Base-by-base conservation (phyloP, 2,329 filamentous ascomycete genomes). In the Chalaropsis thielavioides region DNA sequence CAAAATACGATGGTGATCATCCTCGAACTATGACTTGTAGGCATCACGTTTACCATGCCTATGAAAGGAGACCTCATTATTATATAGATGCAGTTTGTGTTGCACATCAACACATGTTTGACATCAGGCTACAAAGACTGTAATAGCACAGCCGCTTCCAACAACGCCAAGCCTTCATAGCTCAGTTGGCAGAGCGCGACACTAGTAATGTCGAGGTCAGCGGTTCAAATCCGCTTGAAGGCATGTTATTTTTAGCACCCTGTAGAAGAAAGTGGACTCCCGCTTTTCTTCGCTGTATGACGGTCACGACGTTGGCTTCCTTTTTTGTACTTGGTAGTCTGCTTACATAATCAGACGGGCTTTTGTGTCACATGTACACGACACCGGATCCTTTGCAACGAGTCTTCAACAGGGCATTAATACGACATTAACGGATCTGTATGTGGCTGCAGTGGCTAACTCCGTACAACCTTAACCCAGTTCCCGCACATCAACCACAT, bases 171-270 rank as follows among this genome's bases (percentile, higher is more conserved):
- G 59, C 59, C 59, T 61, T 44, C 40, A 61, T 61, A 61, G 59
- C 59, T 61, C 59, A 61, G 59, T 61, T 61, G 59, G 59, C 59
- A 61, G 59, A 61, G 59, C 59, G 59, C 59, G 59, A 61, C 59
- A 61, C 59, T 61, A 61, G 59, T 61, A 61, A 61, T 61, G 59
- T 61, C 59, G 59, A 61, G 59, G 59, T 61, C 59, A 61, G 59
- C 59, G 59, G 59, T 61, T 61, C 59, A 61, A 61, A 61, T 61
- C 59, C 59, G 59, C 59, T 61, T 61, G 40, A 44, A 61, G 59
- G 59, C 59, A 61, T 11, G 24, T 10, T 4, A 35, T 1, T 17
- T 17, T n/a, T 44, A 4, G n/a, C 17, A 11, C 46, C 17, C 3
- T 8, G 3, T n/a, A 46, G 3, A 19, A 19, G 2, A 11, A 19